Evolutionary conservation across 352 stramenopile species (phyloP), one percentile per base, ranked within the genome.

Genomic region (Pilasporangium apinafurcum): DNA sequence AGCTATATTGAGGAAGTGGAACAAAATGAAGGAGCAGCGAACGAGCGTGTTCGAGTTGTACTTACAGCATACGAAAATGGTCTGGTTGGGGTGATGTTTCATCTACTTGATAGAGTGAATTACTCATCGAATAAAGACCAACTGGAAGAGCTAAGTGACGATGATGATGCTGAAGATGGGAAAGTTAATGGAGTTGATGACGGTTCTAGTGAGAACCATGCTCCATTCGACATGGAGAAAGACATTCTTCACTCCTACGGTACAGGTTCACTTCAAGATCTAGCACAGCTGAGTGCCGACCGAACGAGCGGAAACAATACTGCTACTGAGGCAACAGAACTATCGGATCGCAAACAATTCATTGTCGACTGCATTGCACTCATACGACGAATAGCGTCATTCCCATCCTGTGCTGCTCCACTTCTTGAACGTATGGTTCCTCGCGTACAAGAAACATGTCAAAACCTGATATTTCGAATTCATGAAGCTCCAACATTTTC

Each of bases 1-100:
- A 65, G 68, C 14, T 87, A 90, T 38, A 72, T 92, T 40, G 80
- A 92, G 53, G 77, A 90, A 44, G 60, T 74, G 1, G 73, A 90
- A 44, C 68, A 82, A 29, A 74, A 86, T 29, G 77, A 86, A 60
- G 67, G 58, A 5, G 71, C 70, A 3, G 58, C 68, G 2, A 83
- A 83, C 32, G 73, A 85, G 12, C 62, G 47, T 1, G 48, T 72
- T 3, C 51, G 66, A 2, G 51, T 53, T 17, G 68, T 86, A 4
- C 51, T 92, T 10, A 68, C 56, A 0, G 66, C 75, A 0, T 92
- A 90, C 38, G 80, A 92, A 27, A 70, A 63, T 31, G 77, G 77
- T 1, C 55, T 92, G 16, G 59, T 84, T 17, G 61, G 66, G 7
- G 77, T 92, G 16, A 90, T 92, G 80, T 44, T 86, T 26, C 77